Conservation (phyloP, 805 yeast species). For the Henningerozyma blattae region DNA sequence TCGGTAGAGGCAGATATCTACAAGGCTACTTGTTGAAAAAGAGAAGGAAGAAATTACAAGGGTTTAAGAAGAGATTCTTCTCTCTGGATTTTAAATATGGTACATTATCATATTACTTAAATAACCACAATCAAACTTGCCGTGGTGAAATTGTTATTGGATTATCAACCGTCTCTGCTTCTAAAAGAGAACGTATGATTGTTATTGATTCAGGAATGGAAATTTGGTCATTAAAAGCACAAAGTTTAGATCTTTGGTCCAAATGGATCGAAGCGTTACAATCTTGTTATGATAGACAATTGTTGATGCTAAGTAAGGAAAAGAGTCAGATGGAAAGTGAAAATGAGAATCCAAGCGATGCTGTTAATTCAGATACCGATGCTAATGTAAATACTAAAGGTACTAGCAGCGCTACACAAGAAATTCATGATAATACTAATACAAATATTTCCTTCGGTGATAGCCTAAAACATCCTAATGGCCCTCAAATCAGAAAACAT, state of each 20-base stretch:
- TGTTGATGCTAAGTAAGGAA: not conserved
- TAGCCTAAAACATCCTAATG: not conserved
- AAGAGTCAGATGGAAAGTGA: not conserved
- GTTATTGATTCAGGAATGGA: conserved; percentile 92
- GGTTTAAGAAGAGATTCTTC: conserved; percentile 77
- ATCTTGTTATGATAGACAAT: conserved; percentile 16
- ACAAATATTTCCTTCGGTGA: not conserved
- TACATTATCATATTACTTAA: conserved; percentile 67
- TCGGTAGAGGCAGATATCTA: conserved; percentile 48
- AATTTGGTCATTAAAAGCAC: conserved; percentile 77
- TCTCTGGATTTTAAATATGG: conserved; percentile 73
- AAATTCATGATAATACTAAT: not conserved
- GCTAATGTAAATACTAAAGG: not conserved
- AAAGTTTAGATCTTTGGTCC: conserved; percentile 51
- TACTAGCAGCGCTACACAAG: no score
- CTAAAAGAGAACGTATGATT: conserved; percentile 51
- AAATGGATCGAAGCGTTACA: conserved; percentile 79
- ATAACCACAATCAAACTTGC: conserved; percentile 51
- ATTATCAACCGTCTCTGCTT: conserved; percentile 73
- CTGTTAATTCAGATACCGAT: not conserved
- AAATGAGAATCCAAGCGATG: not conserved
- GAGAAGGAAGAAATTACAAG: conserved; percentile 75
- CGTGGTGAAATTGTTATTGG: conserved; percentile 89
- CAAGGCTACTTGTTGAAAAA: conserved; percentile 73
- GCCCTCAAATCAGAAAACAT: not conserved